phyloP scores from a whole-genome alignment of 805 yeast species.

The Ogataea henricii region DNA sequence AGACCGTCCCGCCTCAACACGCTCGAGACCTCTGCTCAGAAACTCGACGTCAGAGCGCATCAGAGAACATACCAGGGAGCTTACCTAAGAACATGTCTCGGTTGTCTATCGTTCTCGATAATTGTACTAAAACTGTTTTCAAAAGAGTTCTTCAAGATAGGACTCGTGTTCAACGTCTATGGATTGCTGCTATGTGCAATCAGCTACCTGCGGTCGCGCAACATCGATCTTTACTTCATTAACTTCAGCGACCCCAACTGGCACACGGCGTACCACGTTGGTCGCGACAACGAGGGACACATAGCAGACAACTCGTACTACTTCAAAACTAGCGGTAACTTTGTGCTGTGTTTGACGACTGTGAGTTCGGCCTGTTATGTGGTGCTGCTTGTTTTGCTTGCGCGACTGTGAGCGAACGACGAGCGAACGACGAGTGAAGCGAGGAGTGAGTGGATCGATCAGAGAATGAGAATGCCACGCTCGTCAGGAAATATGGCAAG shows the following conservation, averaged over 20 bases:
- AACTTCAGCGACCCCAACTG: conserved; percentile 27
- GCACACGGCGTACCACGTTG: conserved; percentile 20
- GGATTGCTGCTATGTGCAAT: conserved; percentile 49
- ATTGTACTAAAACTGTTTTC: conserved; percentile 66
- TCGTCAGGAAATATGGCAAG: too few relatives aligned
- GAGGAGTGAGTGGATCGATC: too few relatives aligned
- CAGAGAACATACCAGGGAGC: conserved; percentile 88
- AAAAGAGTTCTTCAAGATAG: conserved; percentile 64
- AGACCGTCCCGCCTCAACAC: conserved; percentile 38
- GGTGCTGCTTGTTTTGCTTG: conserved; percentile 51
- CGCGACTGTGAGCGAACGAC: conserved; percentile 37
- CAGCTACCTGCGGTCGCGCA: conserved; percentile 36
- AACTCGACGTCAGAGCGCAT: conserved; percentile 62
- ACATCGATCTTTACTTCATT: conserved; percentile 36
- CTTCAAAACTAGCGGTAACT: conserved; percentile 63
- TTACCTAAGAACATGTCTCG: conserved; percentile 70
- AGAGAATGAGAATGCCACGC: too few relatives aligned
- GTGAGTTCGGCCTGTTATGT: conserved; percentile 55
- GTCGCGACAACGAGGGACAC: conserved; percentile 11
- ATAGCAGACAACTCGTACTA: conserved; percentile 30
- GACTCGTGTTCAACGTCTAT: conserved; percentile 63
- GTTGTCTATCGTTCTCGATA: conserved; percentile 64
- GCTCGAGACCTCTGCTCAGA: conserved; percentile 41
- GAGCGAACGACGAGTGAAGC: not conserved
- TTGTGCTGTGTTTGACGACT: conserved; percentile 52